These are phyloP conservation scores for Cladosporium sp. DNA, from an alignment of 2,329 filamentous ascomycete genomes.

Conservation along the genomic window DNA sequence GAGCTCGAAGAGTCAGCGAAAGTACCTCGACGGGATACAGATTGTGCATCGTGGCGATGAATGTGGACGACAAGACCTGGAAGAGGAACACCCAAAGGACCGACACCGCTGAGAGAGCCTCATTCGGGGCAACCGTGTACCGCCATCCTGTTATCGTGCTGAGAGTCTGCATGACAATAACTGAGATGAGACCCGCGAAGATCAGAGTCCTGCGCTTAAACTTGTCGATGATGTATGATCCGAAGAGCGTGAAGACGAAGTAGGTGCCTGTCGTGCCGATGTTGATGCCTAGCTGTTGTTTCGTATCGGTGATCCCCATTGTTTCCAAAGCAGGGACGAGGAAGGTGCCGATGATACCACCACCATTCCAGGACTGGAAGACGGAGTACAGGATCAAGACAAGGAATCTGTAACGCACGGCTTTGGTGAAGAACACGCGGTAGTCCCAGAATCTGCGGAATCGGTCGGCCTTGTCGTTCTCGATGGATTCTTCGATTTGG, in stretches of 20 bases:
- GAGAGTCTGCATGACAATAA: conserved; percentile 49
- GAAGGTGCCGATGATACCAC: conserved; percentile 50
- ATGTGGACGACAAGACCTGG: conserved; percentile 49
- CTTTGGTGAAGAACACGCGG: conserved; percentile 50
- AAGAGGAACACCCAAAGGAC: conserved; percentile 54
- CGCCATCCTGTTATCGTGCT: conserved; percentile 54
- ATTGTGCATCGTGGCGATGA: conserved; percentile 39
- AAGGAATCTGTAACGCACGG: conserved; percentile 47
- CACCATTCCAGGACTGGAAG: conserved; percentile 53
- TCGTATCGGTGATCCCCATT: conserved; percentile 43
- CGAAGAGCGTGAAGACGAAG: conserved; percentile 50
- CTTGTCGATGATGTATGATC: conserved; percentile 47
- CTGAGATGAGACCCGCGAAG: conserved; percentile 46
- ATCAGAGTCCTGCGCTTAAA: conserved; percentile 50
- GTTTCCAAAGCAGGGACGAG: conserved; percentile 44
- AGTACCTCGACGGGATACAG: conserved; percentile 16
- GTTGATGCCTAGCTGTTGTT: conserved; percentile 47
- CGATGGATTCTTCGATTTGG: conserved; percentile 51
- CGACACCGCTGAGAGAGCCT: conserved; percentile 45
- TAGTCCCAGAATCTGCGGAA: conserved; percentile 49
- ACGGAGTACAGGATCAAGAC: conserved; percentile 50
- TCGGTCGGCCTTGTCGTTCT: conserved; percentile 36
- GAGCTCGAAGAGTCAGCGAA: conserved; percentile 6
- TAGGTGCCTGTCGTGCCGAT: conserved; percentile 49
- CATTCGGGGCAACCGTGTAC: conserved; percentile 39